Conservation (phyloP, 352 stramenopile genomes). For the Pythium chondricola region DNA sequence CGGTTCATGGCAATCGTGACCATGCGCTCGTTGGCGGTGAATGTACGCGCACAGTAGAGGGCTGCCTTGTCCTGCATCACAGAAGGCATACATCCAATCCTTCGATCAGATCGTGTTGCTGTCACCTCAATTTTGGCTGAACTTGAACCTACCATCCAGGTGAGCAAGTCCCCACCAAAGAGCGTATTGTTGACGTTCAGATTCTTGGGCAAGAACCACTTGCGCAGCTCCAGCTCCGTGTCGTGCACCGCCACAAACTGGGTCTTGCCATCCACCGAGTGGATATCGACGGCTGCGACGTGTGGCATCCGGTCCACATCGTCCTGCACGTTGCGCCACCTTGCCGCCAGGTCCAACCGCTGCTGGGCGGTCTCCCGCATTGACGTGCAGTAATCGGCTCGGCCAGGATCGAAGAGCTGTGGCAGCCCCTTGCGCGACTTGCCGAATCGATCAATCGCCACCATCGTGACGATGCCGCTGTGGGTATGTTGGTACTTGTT, state of each 20-base stretch:
- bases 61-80: slow-evolving; percentile 57
- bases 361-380: slow-evolving; percentile 20
- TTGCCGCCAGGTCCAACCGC: slow-evolving; percentile 17
- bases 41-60: slow-evolving; percentile 62
- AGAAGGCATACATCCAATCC: not conserved
- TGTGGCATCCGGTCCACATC: slow-evolving; percentile 17
- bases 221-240: slow-evolving; percentile 61
- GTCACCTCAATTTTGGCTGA: too few relatives aligned
- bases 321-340: slow-evolving; percentile 26
- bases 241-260: slow-evolving; percentile 21
- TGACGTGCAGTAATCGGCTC: slow-evolving; percentile 6
- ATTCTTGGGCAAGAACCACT: slow-evolving; percentile 16
- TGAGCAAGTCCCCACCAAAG: slow-evolving; percentile 35
- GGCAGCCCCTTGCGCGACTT: slow-evolving; percentile 22
- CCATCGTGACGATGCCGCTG: slow-evolving; percentile 30
- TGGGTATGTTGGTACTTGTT: slow-evolving; percentile 27
- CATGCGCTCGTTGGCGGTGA: slow-evolving; percentile 71
- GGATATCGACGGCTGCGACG: slow-evolving; percentile 16
- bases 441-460: slow-evolving; percentile 26
- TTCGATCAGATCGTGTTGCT: too few relatives aligned
- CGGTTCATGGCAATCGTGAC: slow-evolving; percentile 75
- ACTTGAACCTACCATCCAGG: slow-evolving; percentile 49
- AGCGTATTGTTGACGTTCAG: slow-evolving; percentile 31
- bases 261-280: slow-evolving; percentile 13
- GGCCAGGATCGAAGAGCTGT: slow-evolving; percentile 14